phyloP scores from a whole-genome alignment of 306 rosid genomes.

The Mimosa pudica region DNA sequence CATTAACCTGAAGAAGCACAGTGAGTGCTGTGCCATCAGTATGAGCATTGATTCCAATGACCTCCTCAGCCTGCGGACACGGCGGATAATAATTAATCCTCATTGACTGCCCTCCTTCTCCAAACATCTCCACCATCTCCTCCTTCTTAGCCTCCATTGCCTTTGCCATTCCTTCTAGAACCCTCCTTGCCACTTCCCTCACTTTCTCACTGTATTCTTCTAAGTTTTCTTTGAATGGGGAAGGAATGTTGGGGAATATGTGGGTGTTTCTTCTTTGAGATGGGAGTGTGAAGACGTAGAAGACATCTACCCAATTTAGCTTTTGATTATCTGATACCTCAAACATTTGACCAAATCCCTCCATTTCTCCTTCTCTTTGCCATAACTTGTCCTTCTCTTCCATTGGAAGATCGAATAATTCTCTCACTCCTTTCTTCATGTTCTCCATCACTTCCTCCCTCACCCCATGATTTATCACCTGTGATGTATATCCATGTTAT shows the following conservation, averaged over 20 bases:
- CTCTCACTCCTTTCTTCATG: slow-evolving; percentile 37
- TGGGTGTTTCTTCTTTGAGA: slow-evolving; percentile 1
- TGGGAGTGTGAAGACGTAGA: slow-evolving; percentile 27
- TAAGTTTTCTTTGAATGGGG: slow-evolving; percentile 3
- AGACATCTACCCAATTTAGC: slow-evolving; percentile 24
- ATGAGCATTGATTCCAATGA: not conserved
- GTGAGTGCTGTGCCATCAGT: not conserved
- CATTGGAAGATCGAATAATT: slow-evolving; percentile 41
- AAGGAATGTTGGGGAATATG: slow-evolving; percentile 17
- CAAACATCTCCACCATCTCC: not conserved
- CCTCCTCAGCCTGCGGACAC: not conserved
- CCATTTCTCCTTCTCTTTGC: slow-evolving; percentile 31
- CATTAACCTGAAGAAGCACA: not conserved
- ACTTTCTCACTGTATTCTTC: not conserved
- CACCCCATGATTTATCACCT: slow-evolving; percentile 4
- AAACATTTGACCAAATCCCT: slow-evolving; percentile 34
- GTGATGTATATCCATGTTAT: not conserved
- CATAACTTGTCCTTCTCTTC: slow-evolving; percentile 33
- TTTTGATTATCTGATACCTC: slow-evolving; percentile 27
- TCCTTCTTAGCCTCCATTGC: not conserved
- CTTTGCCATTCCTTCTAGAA: not conserved
- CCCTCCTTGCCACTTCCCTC: not conserved
- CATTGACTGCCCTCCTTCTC: not conserved
- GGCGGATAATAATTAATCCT: slow-evolving; percentile 6
- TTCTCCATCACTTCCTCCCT: slow-evolving; percentile 27